Base-by-base conservation (phyloP, 2,329 filamentous ascomycete species). In the Rhynchosporium secalis region DNA sequence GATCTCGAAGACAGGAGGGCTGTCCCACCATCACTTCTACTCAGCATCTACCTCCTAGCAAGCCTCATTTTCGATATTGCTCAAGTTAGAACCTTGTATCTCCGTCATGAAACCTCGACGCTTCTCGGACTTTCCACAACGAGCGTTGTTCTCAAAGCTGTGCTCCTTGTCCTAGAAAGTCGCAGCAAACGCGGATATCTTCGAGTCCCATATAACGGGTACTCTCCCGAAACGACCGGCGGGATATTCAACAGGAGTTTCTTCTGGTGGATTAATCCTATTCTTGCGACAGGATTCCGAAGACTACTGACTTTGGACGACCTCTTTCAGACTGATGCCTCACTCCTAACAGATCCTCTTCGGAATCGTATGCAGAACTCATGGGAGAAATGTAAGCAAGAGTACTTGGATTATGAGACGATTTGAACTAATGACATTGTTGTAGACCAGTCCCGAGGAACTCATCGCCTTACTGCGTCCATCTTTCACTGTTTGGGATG, bases 181-280 rank as follows among this genome's bases (percentile, higher is more conserved):
- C 52, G 57, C 13, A 63, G 60, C 26, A 72, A 72, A 52, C 49
- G 46, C 1, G 20, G n/a, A 2, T 63, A 58, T n/a, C 58, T 72
- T 4, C 60, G 55, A 26, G 48, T 49, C 6, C 58, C 62, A 8
- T 70, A 71, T 47, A 61, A 61, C 13, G 41, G 40, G 4, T 62
- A 64, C 31, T 60, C 68, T 6, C 66, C 65, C 1, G 76, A 77
- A 62, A 69, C 73, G 15, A 73, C 69, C 3, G 72, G 70, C 46
- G 71, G 74, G 4, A 68, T 77, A 12, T 71, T 76, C 46, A 73
- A 65, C 36, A 69, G 71, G 28, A 69, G 71, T n/a, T 64, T 76
- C 40, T 75, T 76, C 61, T 75, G 69, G 68, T 78, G 75, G 76
- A 60, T 78, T 1, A 76, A 75, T 59, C 65, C 64, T 3, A 60